Percentiles rank a stretch among this genome's conserved stretches.
These are phyloP conservation scores for Coprinopsis marcescibilis DNA, from an alignment of 768 basidiomycete genomes.

Conservation along the genomic window DNA sequence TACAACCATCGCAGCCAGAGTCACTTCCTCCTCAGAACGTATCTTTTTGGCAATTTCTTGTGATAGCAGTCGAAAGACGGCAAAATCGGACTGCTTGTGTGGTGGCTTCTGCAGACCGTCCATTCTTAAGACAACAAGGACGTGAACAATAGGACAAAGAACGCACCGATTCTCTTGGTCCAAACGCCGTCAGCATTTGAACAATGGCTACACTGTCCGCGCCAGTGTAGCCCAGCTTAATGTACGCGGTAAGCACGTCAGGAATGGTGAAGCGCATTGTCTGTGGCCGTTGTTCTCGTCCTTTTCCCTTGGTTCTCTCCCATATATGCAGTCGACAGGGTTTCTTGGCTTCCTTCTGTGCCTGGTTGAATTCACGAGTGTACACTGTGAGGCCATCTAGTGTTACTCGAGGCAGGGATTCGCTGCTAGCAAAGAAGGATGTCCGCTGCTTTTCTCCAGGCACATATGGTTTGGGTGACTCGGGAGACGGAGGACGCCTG, in stretches of 20 bases:
- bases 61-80: conserved; percentile 57
- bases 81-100: conserved; percentile 64
- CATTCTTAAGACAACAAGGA: conserved; percentile 3
- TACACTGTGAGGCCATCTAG: conserved; percentile 48
- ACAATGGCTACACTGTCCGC: conserved; percentile 36
- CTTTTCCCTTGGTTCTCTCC: conserved; percentile 28
- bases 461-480: conserved; percentile 56
- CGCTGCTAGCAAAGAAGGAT: conserved; percentile 37
- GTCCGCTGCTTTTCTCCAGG: conserved; percentile 33
- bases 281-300: conserved; percentile 24
- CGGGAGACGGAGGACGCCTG: conserved; percentile 49
- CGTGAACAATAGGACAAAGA: conserved; percentile 3
- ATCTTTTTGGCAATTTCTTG: conserved; percentile 62
- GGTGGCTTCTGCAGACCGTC: conserved; percentile 46
- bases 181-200: conserved; percentile 66
- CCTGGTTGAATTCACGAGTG: conserved; percentile 52
- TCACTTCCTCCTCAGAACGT: conserved; percentile 44
- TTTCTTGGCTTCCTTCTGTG: conserved; percentile 22
- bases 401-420: conserved; percentile 28
- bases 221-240: conserved; percentile 40
- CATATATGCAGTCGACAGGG: conserved; percentile 47
- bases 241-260: conserved; percentile 63
- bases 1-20: conserved; percentile 51
- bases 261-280: conserved; percentile 55
- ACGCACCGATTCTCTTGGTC: conserved; percentile 64